Conservation (phyloP, 2,329 filamentous ascomycete genomes). For the Reticulascus tulasneorum region DNA sequence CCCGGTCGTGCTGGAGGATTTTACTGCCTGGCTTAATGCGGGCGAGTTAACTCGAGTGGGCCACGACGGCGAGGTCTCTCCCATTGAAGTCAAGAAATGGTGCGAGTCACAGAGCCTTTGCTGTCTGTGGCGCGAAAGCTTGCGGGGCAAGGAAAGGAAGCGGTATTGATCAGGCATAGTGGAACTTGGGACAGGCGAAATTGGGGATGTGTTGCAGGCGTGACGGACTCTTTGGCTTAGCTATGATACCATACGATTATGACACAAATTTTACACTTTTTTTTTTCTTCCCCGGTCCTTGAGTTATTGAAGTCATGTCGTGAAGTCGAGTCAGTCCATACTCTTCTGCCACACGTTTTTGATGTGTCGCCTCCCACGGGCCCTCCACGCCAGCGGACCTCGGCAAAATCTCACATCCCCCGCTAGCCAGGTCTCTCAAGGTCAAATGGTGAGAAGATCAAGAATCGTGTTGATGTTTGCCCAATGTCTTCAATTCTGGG, state of each 20-base stretch:
- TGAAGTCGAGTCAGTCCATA: no score
- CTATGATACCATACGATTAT: no score
- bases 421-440: no score
- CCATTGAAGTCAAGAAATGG: conserved; percentile 76
- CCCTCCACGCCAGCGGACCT: conserved; percentile 12
- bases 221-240: no score
- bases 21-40: conserved; percentile 77
- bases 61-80: conserved; percentile 61
- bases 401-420: conserved; percentile 10
- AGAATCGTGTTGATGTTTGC: no score
- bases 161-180: conserved; percentile 24
- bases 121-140: conserved; percentile 66
- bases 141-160: conserved; percentile 50
- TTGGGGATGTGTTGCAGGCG: no score
- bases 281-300: no score
- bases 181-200: background rate
- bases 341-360: no score
- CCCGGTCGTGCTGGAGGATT: conserved; percentile 81
- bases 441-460: background rate
- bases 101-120: conserved; percentile 85
- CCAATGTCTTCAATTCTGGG: no score
- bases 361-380: no score
- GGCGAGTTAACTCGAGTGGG: conserved; percentile 60
- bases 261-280: no score
- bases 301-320: no score